A percentile compares a stretch with the other conserved stretches of the same genome.
Evolutionary conservation across 108 stramenopile genomes (phyloP).

Genomic region (Cyclostephanos tholiformis): DNA sequence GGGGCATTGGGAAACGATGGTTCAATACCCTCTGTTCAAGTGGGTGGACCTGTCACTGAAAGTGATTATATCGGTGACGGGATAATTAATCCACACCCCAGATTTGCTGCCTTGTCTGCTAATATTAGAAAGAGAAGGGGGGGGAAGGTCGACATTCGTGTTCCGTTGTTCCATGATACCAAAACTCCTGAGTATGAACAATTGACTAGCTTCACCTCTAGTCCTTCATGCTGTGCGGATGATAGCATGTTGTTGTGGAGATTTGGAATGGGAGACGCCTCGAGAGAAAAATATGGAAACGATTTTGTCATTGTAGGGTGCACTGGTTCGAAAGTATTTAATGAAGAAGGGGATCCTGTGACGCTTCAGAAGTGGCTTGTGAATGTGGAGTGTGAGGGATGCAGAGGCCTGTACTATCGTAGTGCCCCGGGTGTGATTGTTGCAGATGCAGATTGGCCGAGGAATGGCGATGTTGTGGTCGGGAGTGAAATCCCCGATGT

Average conservation of each 20-base stretch:
- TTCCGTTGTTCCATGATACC: conserved; percentile 93
- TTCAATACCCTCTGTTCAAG: conserved; percentile 65
- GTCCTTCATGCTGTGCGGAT: conserved; percentile 37
- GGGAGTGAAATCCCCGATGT: conserved; percentile 78
- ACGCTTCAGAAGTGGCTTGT: conserved; percentile 87
- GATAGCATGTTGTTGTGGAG: conserved; percentile 85
- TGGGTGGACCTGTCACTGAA: conserved; percentile 85
- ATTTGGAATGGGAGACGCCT: conserved; percentile 81
- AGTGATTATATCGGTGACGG: conserved; percentile 95
- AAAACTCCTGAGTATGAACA: conserved; percentile 88
- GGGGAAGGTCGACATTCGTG: conserved; percentile 91
- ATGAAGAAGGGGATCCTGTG: conserved; percentile 62
- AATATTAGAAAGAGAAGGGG: conserved; percentile 95
- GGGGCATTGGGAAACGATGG: conserved; percentile 86
- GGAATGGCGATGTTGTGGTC: conserved; percentile 90
- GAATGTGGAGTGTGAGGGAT: conserved; percentile 84
- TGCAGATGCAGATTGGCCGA: conserved; percentile 90
- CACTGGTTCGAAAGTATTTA: conserved; percentile 59
- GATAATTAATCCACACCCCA: conserved; percentile 97
- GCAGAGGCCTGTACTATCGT: conserved; percentile 83
- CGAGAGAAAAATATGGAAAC: conserved; percentile 75
- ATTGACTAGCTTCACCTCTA: conserved; percentile 30
- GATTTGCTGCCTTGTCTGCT: conserved; percentile 95
- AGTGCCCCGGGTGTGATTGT: conserved; percentile 84
- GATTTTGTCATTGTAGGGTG: conserved; percentile 83